Conservation (phyloP, 192 early-diverging fungal species). For the Geosiphon pyriformis region DNA sequence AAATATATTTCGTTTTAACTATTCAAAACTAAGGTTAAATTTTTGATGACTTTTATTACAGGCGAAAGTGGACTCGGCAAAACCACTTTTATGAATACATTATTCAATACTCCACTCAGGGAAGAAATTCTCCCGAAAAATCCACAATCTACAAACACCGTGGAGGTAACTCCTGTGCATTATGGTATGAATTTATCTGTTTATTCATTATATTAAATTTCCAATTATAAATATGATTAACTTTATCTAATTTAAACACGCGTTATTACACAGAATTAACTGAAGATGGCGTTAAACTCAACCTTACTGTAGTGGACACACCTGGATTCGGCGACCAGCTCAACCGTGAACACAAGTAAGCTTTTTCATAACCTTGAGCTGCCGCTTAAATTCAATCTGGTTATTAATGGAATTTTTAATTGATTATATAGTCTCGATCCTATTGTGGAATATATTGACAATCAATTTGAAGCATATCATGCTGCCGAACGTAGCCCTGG, state of each 20-base stretch:
- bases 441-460: constrained; percentile 92
- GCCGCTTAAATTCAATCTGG: not conserved
- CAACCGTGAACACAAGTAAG: constrained; percentile 73
- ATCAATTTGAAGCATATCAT: constrained; percentile 89
- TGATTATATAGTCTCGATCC: constrained; percentile 68
- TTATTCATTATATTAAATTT: no score
- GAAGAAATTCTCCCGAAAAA: constrained; percentile 62
- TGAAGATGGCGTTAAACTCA: constrained; percentile 86
- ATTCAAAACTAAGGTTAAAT: no score
- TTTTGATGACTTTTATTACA: constrained; percentile 32
- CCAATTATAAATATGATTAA: no score
- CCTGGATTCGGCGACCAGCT: constrained; percentile 86
- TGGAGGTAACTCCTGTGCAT: constrained; percentile 77
- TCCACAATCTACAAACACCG: constrained; percentile 69
- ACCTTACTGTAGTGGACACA: constrained; percentile 88
- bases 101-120: constrained; percentile 89
- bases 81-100: constrained; percentile 98
- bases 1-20: not conserved
- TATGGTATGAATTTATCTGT: constrained; percentile 50
- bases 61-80: constrained; percentile 98
- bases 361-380: not conserved
- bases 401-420: constrained; percentile 52
- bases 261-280: constrained; percentile 73
- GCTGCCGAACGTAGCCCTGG: constrained; percentile 70
- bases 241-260: no score